Base-by-base conservation (phyloP, 2,329 filamentous ascomycete species). In the Nemania sp. region DNA sequence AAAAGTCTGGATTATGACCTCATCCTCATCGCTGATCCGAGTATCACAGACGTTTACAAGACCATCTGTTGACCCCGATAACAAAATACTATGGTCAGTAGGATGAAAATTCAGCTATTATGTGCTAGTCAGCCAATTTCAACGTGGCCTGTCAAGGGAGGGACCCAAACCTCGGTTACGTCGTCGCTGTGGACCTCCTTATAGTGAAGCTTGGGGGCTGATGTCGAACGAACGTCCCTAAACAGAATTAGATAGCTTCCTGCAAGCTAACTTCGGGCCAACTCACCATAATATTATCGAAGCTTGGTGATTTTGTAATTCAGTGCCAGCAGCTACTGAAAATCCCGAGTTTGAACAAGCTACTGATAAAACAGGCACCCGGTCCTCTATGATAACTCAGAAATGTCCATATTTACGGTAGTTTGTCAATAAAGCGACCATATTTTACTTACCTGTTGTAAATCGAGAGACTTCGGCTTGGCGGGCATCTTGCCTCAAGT, bases 61-160 rank as follows among this genome's bases (percentile, higher is more conserved):
- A 6, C 92, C 92, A 79, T 96, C 93, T 15, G 92, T 95, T 43
- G 91, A 93, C 51, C 91, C 92, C 1, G 92, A 93, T 11, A 95
- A 84, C 5, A 95, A 85, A 18, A 92, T 82, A 52, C 86, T 84
- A 0, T 87, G 84, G 56, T 87, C 82, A 2, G 79, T 81, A 0
- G 90, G 89, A 78, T 92, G 89, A 74, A 90, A 89, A 75, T 85
- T 82, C 1, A 90, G 79, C 83, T 89, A 76, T 57, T 74, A 74
- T n/a, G 72, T 69, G 67, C 71, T 79, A 74, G 68, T 72, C 79
- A 74, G 68, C 26, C 11, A 52, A 24, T 7, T 13, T 35, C 54
- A 32, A 47, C 22, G 47, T 2, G 59, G 26, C 10, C 41, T 59
- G n/a, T 67, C 69, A 58, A 83, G 52, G 41, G 60, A 83, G 52